phyloP scores from a whole-genome alignment of 2,329 filamentous ascomycete species.

The Colletotrichum aenigma region DNA sequence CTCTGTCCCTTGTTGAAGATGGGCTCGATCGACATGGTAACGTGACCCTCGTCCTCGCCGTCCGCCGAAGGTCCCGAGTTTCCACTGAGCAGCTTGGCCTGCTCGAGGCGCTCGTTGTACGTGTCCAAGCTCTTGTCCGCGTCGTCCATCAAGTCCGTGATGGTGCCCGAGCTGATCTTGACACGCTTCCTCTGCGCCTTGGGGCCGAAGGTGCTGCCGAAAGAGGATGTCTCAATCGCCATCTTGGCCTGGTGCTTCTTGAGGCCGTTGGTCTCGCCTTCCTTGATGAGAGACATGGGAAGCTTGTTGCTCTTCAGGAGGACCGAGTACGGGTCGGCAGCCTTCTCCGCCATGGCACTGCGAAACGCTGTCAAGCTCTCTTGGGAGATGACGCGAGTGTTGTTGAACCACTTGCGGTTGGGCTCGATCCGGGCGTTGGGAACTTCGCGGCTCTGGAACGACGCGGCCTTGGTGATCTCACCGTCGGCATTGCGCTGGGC shows the following conservation, averaged over 20 bases:
- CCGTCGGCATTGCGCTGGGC: constrained; percentile 82
- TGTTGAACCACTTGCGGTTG: constrained; percentile 97
- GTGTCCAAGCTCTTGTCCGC: constrained; percentile 80
- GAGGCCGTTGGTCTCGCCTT: constrained; percentile 77
- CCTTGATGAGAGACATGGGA: constrained; percentile 91
- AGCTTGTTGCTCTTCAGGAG: constrained; percentile 97
- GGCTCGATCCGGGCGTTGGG: constrained; percentile 90
- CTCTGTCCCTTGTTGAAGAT: constrained; percentile 95
- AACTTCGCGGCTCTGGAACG: constrained; percentile 81
- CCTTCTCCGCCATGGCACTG: constrained; percentile 88
- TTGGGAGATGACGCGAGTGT: constrained; percentile 88
- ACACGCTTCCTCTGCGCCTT: constrained; percentile 93
- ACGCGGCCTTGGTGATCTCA: constrained; percentile 82
- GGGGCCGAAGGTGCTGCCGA: constrained; percentile 87
- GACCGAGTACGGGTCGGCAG: constrained; percentile 89
- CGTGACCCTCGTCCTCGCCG: constrained; percentile 44
- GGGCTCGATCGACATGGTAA: constrained; percentile 75
- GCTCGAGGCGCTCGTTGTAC: constrained; percentile 81
- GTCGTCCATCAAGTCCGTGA: constrained; percentile 81
- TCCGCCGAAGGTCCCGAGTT: constrained; percentile 62
- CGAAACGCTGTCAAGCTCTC: constrained; percentile 87
- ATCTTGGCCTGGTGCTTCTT: constrained; percentile 96
- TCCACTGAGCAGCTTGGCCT: constrained; percentile 78
- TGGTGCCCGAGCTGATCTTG: constrained; percentile 82
- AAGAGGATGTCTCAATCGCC: constrained; percentile 85